phyloP scores from a whole-genome alignment of 495 filamentous ascomycete genomes.

The Thozetella sp. region DNA sequence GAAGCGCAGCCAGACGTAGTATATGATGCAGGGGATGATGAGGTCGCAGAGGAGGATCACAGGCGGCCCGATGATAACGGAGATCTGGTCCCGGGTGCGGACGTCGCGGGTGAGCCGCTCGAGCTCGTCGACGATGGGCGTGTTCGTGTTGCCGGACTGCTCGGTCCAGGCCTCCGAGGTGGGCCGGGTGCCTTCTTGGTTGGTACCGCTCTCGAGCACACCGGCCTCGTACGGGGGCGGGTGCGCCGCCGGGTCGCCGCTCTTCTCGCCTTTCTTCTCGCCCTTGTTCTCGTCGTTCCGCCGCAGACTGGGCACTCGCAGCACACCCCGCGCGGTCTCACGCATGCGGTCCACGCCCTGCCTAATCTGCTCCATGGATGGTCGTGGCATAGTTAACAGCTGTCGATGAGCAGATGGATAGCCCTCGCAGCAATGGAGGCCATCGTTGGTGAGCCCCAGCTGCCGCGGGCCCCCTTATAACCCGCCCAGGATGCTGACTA shows the following conservation, averaged over 20 bases:
- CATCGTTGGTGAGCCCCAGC: not conserved
- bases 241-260: not conserved
- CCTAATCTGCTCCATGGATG: constrained; percentile 1
- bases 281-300: not conserved
- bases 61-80: not conserved
- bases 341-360: not conserved
- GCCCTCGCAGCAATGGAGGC: not conserved
- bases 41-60: not conserved
- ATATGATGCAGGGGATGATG: constrained; percentile 2
- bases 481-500: not conserved
- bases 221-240: not conserved
- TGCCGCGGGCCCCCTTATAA: not conserved
- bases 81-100: not conserved
- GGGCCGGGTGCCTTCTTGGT: not conserved
- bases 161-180: constrained; percentile 1
- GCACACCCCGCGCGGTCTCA: not conserved
- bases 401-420: not conserved
- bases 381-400: not conserved
- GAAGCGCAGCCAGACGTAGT: not conserved
- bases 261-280: not conserved
- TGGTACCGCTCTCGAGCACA: not conserved
- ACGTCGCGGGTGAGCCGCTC: not conserved
- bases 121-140: not conserved
- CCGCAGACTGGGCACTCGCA: not conserved
- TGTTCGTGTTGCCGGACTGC: not conserved